phyloP scores from a whole-genome alignment of 129 eudicot species.

The Escallonia herrerae region DNA sequence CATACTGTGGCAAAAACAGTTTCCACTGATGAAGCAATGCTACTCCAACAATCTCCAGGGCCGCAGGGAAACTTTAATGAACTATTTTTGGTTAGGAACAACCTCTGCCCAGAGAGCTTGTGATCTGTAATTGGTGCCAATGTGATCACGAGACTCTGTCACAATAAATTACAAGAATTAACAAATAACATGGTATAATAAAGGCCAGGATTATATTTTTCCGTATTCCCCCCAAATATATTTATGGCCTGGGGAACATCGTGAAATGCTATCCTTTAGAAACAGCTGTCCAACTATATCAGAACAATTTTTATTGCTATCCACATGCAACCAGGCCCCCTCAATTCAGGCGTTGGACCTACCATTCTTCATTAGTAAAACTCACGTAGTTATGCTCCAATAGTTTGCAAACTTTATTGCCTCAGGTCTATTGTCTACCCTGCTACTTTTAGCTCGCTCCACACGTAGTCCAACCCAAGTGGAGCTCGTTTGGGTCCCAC shows the following conservation, averaged over 20 bases:
- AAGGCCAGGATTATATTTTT: background rate
- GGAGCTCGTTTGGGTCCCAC: constrained; percentile 1
- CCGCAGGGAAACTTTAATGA: too few species aligned
- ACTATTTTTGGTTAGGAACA: too few species aligned
- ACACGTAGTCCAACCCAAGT: background rate
- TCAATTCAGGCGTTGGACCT: constrained; percentile 1
- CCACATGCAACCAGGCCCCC: constrained; percentile 21
- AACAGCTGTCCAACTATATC: constrained; percentile 12
- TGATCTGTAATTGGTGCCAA: too few species aligned
- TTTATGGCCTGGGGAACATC: too few species aligned
- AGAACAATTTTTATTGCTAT: background rate
- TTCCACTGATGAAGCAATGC: too few species aligned
- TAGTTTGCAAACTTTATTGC: background rate
- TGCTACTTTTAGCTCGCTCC: background rate
- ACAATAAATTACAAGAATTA: too few species aligned
- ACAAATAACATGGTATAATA: background rate
- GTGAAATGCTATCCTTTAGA: background rate
- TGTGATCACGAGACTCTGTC: too few species aligned
- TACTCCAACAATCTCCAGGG: too few species aligned
- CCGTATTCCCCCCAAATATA: background rate
- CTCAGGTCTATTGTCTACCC: background rate
- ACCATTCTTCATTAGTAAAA: background rate
- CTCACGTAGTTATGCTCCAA: background rate
- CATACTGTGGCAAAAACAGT: too few species aligned
- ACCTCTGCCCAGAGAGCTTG: too few species aligned